phyloP scores from a whole-genome alignment of 2,329 filamentous ascomycete genomes.

The Tolypocladium ophioglossoides region DNA sequence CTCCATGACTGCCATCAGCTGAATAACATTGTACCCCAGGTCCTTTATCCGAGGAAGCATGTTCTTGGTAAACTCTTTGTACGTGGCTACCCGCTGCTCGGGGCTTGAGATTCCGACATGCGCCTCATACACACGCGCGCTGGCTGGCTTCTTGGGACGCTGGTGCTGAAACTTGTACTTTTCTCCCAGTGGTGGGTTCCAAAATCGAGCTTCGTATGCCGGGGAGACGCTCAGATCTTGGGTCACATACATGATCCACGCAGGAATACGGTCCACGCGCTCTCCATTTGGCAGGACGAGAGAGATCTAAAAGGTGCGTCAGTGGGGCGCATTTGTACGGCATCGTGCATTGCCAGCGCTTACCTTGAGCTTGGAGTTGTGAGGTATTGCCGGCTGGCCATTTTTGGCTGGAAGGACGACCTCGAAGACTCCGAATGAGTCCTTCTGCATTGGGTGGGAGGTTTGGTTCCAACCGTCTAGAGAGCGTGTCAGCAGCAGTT shows the following conservation, averaged over 20 bases:
- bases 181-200: slow-evolving; percentile 76
- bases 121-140: slow-evolving; percentile 93
- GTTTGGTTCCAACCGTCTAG: slow-evolving; percentile 77
- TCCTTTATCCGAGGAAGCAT: slow-evolving; percentile 85
- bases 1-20: slow-evolving; percentile 98
- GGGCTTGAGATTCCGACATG: slow-evolving; percentile 95
- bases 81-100: slow-evolving; percentile 79
- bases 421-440: slow-evolving; percentile 79
- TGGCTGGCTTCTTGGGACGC: slow-evolving; percentile 72
- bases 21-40: slow-evolving; percentile 93
- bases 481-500: slow-evolving; percentile 15
- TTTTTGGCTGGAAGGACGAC: slow-evolving; percentile 62
- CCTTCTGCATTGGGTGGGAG: slow-evolving; percentile 78
- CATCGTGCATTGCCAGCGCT: slow-evolving; percentile 5
- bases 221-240: slow-evolving; percentile 86
- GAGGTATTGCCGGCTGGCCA: slow-evolving; percentile 69
- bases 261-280: slow-evolving; percentile 76
- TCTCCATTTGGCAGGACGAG: slow-evolving; percentile 71
- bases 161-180: slow-evolving; percentile 77
- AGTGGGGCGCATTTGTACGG: not conserved
- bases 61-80: slow-evolving; percentile 92
- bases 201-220: slow-evolving; percentile 90
- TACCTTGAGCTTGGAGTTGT: slow-evolving; percentile 96
- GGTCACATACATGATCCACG: slow-evolving; percentile 96
- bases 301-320: slow-evolving; percentile 45